phyloP scores from a whole-genome alignment of 306 rosid genomes.

The Cucumis hystrix region DNA sequence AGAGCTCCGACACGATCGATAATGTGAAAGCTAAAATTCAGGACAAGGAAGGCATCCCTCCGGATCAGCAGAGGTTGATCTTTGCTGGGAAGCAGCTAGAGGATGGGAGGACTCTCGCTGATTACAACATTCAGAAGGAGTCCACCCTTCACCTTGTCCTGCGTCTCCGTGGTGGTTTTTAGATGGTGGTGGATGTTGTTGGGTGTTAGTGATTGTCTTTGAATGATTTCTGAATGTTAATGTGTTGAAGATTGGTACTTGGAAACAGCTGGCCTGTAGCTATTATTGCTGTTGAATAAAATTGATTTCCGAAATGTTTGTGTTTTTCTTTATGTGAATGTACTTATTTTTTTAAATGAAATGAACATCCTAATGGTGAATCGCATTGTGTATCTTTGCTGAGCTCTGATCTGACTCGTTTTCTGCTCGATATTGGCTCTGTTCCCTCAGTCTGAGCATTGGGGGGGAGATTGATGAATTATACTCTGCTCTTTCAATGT shows the following conservation, averaged over 20 bases:
- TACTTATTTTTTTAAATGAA: background rate
- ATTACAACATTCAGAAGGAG: slow-evolving; percentile 4
- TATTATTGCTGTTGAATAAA: background rate
- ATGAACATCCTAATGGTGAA: background rate
- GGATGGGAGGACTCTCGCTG: slow-evolving; percentile 5
- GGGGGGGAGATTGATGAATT: too few relatives aligned
- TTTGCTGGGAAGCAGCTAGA: background rate
- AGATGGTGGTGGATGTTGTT: background rate
- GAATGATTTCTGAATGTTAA: background rate
- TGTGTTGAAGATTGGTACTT: background rate
- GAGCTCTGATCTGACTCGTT: too few relatives aligned
- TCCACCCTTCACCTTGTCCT: slow-evolving; percentile 4
- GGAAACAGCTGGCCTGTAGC: background rate
- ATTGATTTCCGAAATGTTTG: background rate
- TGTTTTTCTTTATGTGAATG: background rate
- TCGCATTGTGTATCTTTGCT: background rate
- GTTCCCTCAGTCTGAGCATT: too few relatives aligned
- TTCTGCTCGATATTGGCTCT: too few relatives aligned
- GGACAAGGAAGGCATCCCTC: slow-evolving; percentile 4
- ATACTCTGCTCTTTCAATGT: too few relatives aligned
- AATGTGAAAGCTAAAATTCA: background rate
- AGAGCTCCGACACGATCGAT: slow-evolving; percentile 2
- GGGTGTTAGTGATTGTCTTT: background rate
- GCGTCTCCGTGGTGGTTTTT: slow-evolving; percentile 5
- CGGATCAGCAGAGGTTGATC: background rate